phyloP scores from a whole-genome alignment of 257 asterid species.

The Solanum raphanifolium region DNA sequence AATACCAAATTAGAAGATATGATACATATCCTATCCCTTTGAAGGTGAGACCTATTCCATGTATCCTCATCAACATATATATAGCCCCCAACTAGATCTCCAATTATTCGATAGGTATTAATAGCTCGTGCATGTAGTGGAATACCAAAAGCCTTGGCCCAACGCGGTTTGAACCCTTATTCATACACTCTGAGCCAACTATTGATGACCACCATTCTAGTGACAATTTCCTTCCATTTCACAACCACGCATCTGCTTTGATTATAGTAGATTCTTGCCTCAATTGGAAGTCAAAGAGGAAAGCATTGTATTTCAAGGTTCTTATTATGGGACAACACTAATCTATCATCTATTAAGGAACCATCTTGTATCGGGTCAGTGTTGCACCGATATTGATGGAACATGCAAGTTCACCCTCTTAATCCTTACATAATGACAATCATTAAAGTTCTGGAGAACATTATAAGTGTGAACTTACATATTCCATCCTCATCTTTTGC shows the following conservation, averaged over 20 bases:
- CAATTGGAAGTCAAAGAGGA: background rate
- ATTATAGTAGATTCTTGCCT: background rate
- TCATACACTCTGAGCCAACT: background rate
- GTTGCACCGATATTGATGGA: background rate
- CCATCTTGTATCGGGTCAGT: background rate
- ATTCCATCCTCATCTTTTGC: background rate
- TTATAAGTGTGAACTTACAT: background rate
- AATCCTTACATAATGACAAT: background rate
- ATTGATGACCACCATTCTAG: background rate
- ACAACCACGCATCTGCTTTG: background rate
- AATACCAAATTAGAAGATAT: background rate
- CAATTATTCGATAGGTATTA: background rate
- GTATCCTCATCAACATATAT: too few species aligned
- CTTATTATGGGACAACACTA: background rate
- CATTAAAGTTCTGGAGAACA: background rate
- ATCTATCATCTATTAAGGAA: background rate
- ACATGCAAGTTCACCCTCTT: background rate
- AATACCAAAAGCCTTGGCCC: background rate
- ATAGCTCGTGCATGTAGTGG: background rate
- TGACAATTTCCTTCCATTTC: background rate
- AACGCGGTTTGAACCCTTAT: background rate
- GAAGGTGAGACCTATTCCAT: too few species aligned
- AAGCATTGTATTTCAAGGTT: background rate
- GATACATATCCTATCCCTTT: too few species aligned
- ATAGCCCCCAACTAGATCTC: background rate